Evolutionary conservation across 2,329 filamentous ascomycete genomes (phyloP), one percentile per base, ranked within the genome.

Genomic region (Eurotiales sp.): DNA sequence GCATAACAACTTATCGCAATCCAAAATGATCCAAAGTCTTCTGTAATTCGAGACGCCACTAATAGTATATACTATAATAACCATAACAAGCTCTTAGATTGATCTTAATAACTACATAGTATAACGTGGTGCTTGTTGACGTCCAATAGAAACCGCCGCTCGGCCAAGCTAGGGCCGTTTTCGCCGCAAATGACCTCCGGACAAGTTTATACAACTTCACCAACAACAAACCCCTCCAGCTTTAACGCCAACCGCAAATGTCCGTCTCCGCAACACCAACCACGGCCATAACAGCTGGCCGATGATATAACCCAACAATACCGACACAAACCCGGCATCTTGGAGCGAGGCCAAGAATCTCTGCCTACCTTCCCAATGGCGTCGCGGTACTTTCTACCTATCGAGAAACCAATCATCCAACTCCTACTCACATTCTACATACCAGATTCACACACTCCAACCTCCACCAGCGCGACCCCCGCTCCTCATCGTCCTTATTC

Each of bases 401-500:
- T 10, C 14, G 21, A 10, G 6, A 11, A n/a, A n/a, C n/a, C n/a
- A n/a, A n/a, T n/a, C n/a, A n/a, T 27, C 11, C 17, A 19, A 17
- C 21, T 27, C n/a, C 19, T 23, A 41, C 46, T 17, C n/a, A 54
- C 49, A 10, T 48, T 40, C 12, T 30, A 40, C 19, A 32, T 29
- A 30, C 47, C 55, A 87, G 86, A 75, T 88, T 88, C 69, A 78
- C 82, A 60, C 72, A 78, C 61, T 85, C 84, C 43, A 79, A 79
- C 58, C 81, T 89, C 56, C 86, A 89, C 69, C 86, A 90, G 75
- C 68, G 70, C 51, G 70, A 73, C 80, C 86, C 74, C 78, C 88
- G 74, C 79, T 83, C 63, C 77, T 68, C 86, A 64, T 85, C 82
- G 65, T 84, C 84, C 58, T 82, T 90, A 57, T 90, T 90, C 72